Evolutionary conservation across 495 filamentous ascomycete genomes (phyloP), one percentile per base, ranked within the genome.

Genomic region (Letharia lupina): DNA sequence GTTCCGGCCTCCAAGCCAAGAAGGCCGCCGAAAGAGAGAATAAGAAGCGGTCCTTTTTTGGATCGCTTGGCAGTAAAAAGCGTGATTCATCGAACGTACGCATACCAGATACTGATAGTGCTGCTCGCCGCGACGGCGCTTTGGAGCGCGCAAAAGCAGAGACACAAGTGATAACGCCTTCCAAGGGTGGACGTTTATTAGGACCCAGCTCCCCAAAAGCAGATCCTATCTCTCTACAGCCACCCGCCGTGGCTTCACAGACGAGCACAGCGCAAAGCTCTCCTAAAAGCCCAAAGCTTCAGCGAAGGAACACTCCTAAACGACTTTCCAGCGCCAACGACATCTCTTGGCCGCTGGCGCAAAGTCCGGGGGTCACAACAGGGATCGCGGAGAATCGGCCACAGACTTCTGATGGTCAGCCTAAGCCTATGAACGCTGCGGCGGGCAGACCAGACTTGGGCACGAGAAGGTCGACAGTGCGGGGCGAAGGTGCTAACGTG

Each of bases 61-160:
- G 75, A 23, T 76, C 78, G 0, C 70, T 84, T 12, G 78, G 75
- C 62, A 78, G 75, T 60, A 80, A 77, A 65, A 73, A 75, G 58
- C 72, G 76, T 5, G 65, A 78, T 41, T 28, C 58, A 48, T 59
- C 69, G 31, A 76, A 73, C 33, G 71, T 76, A 39, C 71, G 65
- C 64, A 76, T 75, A 66, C 60, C 73, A 7, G 72, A 73, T 23
- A 39, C 65, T 1, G 73, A 76, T 65, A 76, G 74, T 31, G 64
- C 75, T 0, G 66, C 74, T 13, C 68, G 72, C 33, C 68, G 71
- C 60, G 75, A 79, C n/a, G 75, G 70, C 11, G 74, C 74, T 37
- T 63, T 75, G n/a, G 77, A 80, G 64, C 73, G 75, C 20, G 71
- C 76, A 16, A 74, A 69, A 23, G 58, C 75, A 64, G 75, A 76